phyloP scores from a whole-genome alignment of 768 basidiomycete species.

The Favolaschia claudopus region DNA sequence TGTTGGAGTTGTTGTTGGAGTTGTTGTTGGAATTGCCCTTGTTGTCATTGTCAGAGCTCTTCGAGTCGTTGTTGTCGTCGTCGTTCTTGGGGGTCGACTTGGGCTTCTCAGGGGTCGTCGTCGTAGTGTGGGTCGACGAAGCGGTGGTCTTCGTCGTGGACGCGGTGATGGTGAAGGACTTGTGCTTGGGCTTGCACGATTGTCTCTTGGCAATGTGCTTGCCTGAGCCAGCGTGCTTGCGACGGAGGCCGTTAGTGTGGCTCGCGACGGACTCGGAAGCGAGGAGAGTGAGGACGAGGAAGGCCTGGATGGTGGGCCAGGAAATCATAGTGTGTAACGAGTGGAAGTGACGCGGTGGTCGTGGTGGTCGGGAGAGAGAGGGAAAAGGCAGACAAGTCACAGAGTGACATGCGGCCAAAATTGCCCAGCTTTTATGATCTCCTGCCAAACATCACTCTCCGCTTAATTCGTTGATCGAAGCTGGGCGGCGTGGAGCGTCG shows the following conservation, averaged over 20 bases:
- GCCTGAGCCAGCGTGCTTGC: not conserved
- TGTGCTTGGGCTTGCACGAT: constrained; percentile 10
- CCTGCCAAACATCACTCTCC: no score
- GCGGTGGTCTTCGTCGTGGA: not conserved
- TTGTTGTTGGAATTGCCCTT: not conserved
- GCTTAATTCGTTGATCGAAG: no score
- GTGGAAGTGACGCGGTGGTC: constrained; percentile 22
- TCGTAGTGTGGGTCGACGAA: not conserved
- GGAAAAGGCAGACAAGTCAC: not conserved
- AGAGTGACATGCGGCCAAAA: no score
- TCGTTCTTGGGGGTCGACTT: not conserved
- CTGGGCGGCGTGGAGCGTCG: no score
- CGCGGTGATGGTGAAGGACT: not conserved
- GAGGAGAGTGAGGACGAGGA: constrained; percentile 22
- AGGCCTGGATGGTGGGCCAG: constrained; percentile 21
- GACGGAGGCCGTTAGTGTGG: not conserved
- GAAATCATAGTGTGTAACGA: constrained; percentile 22
- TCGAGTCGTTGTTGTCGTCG: not conserved
- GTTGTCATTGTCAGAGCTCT: not conserved
- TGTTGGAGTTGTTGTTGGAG: not conserved
- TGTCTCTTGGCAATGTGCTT: not conserved
- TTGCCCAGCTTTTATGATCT: no score
- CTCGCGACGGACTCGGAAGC: constrained; percentile 6
- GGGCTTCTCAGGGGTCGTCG: not conserved
- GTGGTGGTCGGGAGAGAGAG: not conserved